phyloP scores from a whole-genome alignment of 768 basidiomycete genomes.

The Trametes elegans region DNA sequence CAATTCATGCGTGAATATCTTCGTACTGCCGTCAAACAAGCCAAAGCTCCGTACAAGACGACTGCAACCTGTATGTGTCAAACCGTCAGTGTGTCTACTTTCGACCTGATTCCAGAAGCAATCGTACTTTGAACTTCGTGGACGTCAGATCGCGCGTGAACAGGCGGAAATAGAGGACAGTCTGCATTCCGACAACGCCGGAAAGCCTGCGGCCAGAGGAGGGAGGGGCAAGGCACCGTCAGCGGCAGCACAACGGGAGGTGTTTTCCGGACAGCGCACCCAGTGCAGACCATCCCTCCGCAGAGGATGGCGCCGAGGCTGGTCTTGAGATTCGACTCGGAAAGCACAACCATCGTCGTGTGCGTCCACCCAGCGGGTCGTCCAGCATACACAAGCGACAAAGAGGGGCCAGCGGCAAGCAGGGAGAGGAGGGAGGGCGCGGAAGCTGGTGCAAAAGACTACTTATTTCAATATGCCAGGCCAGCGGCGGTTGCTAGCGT shows the following conservation, averaged over 20 bases:
- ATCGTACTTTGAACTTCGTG: slow-evolving; percentile 22
- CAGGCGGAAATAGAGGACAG: slow-evolving; percentile 21
- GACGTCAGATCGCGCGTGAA: slow-evolving; percentile 19
- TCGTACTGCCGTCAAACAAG: neutral
- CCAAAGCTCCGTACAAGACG: slow-evolving; percentile 17
- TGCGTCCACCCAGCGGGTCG: neutral
- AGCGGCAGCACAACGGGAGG: neutral
- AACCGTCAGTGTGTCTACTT: neutral
- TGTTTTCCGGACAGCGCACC: slow-evolving; percentile 6
- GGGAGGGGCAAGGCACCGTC: no score
- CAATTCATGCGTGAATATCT: neutral
- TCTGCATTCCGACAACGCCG: slow-evolving; percentile 28
- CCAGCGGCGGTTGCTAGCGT: neutral
- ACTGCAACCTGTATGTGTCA: slow-evolving; percentile 18
- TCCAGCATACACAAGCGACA: neutral
- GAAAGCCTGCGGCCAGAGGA: slow-evolving; percentile 20
- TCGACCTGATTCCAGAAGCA: neutral
- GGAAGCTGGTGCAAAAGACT: neutral
- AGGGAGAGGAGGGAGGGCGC: neutral
- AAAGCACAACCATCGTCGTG: neutral
- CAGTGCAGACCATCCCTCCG: slow-evolving; percentile 26
- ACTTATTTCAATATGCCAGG: neutral
- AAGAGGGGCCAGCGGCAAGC: neutral
- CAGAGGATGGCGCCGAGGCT: slow-evolving; percentile 17
- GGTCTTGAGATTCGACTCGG: slow-evolving; percentile 6